Conservation (phyloP, 2,329 filamentous ascomycete species). For the Endocalyx cinctus region DNA sequence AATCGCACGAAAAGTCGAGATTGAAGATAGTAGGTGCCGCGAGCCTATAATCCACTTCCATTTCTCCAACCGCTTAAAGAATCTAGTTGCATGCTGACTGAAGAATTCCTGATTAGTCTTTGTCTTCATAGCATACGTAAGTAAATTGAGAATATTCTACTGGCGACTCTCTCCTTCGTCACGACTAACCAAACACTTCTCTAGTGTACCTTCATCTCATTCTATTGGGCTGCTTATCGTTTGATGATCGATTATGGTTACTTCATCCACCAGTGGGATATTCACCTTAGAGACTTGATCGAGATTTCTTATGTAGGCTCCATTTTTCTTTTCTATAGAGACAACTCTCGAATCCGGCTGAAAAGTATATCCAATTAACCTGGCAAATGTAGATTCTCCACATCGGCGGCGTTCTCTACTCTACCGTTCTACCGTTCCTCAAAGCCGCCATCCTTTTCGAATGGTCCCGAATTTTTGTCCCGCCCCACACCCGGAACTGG, state of each 20-base stretch:
- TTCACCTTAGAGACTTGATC: slow-evolving; percentile 8
- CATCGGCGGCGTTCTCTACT: slow-evolving; percentile 7
- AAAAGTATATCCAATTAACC: too few species aligned
- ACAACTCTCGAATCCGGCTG: too few species aligned
- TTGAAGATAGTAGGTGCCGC: slow-evolving; percentile 17
- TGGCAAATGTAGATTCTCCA: slow-evolving; percentile 8
- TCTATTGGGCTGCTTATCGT: too few species aligned
- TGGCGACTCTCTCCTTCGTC: too few species aligned
- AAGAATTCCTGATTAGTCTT: slow-evolving; percentile 3
- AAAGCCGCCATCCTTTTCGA: slow-evolving; percentile 14
- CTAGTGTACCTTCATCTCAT: too few species aligned
- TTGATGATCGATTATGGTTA: slow-evolving; percentile 8
- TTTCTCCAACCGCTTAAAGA: too few species aligned
- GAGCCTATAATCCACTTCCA: neutral
- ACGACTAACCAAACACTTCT: too few species aligned
- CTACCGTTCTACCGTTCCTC: slow-evolving; percentile 4
- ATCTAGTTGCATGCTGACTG: too few species aligned
- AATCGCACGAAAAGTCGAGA: slow-evolving; percentile 5
- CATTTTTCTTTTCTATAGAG: too few species aligned
- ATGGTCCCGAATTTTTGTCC: slow-evolving; percentile 15
- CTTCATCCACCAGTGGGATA: slow-evolving; percentile 17
- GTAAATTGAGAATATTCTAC: too few species aligned
- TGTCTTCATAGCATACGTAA: slow-evolving; percentile 6
- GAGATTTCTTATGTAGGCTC: slow-evolving; percentile 9
- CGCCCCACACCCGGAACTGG: slow-evolving; percentile 5